Evolutionary conservation across 140 eudicot genomes (phyloP).

Genomic region (Cichorium intybus): DNA sequence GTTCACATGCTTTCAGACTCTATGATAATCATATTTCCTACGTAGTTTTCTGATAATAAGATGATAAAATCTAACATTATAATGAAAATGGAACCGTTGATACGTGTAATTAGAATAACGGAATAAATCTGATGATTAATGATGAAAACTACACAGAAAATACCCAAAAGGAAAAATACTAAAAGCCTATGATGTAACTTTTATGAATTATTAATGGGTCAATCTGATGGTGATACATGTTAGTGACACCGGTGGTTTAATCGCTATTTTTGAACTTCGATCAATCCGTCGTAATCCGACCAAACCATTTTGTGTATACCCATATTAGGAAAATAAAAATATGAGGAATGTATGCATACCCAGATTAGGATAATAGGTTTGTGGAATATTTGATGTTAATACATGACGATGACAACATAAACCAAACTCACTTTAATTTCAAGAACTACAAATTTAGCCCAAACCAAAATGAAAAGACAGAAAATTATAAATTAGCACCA

Average conservation of each 20-base stretch:
- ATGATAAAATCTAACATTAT: too few relatives aligned
- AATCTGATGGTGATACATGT: not conserved
- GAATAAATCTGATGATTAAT: not conserved
- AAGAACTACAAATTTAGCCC: not conserved
- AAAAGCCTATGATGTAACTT: not conserved
- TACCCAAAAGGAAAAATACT: not conserved
- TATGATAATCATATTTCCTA: too few relatives aligned
- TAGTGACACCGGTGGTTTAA: not conserved
- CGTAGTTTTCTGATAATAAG: not conserved
- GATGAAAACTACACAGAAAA: not conserved
- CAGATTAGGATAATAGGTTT: not conserved
- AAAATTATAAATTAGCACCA: not conserved
- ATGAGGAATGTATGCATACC: not conserved
- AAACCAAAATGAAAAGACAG: not conserved
- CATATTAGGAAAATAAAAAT: slow-evolving; percentile 3
- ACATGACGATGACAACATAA: slow-evolving; percentile 11
- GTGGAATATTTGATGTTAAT: not conserved
- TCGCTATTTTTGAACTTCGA: too few relatives aligned
- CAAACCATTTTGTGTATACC: not conserved
- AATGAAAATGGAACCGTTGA: not conserved
- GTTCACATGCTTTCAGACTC: not conserved
- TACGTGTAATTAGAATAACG: too few relatives aligned
- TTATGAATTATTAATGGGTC: not conserved
- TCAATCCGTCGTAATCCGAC: not conserved
- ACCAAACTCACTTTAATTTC: not conserved